Conservation (phyloP, 768 basidiomycete genomes). For the Collybia nuda region DNA sequence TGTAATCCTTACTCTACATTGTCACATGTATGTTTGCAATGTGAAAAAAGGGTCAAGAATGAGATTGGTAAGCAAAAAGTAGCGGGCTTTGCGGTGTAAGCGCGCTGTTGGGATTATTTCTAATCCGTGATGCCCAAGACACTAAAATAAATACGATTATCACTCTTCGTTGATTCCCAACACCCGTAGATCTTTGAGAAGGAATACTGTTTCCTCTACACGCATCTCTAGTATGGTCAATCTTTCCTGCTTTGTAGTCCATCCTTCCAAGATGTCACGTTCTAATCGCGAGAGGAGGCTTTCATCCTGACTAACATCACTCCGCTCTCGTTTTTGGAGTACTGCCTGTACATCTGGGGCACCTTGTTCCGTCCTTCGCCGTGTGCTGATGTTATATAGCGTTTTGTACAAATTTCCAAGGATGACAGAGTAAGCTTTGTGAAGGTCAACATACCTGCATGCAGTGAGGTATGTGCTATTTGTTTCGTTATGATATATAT, state of each 20-base stretch:
- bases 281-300: conserved; percentile 71
- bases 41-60: too few relatives aligned
- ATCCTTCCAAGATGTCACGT: conserved; percentile 67
- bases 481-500: conserved; percentile 4
- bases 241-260: conserved; percentile 75
- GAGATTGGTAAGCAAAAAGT: too few relatives aligned
- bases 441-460: conserved; percentile 83
- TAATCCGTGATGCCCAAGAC: too few relatives aligned
- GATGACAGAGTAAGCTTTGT: conserved; percentile 78
- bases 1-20: too few relatives aligned
- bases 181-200: conserved; percentile 75
- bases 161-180: conserved; percentile 50
- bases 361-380: conserved; percentile 73
- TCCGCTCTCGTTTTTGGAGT: conserved; percentile 78
- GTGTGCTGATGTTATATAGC: conserved; percentile 77
- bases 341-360: conserved; percentile 65
- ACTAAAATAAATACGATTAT: conserved; percentile 3
- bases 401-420: conserved; percentile 86
- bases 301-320: conserved; percentile 80
- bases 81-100: too few relatives aligned
- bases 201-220: conserved; percentile 86
- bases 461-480: background rate
- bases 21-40: too few relatives aligned
- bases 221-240: conserved; percentile 80
- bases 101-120: too few relatives aligned